A percentile compares a stretch with the other conserved stretches of the same genome.
Conservation (phyloP, 345 rosid species). For the Linum usitatissimum region DNA sequence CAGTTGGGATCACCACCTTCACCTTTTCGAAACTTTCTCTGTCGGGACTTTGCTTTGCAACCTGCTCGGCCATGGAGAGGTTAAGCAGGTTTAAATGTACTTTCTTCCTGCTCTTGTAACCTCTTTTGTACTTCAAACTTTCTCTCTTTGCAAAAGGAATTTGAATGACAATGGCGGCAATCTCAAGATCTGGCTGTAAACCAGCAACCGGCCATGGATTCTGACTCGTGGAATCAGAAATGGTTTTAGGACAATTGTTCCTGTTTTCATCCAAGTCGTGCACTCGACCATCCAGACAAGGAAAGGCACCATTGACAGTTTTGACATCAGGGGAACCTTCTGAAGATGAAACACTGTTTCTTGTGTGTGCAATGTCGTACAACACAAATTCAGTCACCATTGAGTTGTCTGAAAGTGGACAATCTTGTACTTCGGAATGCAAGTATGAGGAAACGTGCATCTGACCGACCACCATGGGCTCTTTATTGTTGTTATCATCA, state of each 20-base stretch:
- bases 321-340: constrained; percentile 27
- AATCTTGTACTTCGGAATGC: constrained; percentile 40
- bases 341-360: constrained; percentile 20
- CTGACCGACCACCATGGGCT: constrained; percentile 57
- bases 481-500: constrained; percentile 35
- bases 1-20: constrained; percentile 64
- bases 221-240: constrained; percentile 26
- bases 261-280: constrained; percentile 25
- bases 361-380: constrained; percentile 50
- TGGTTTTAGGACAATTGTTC: constrained; percentile 19
- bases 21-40: constrained; percentile 25
- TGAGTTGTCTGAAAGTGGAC: constrained; percentile 34
- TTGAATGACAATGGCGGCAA: constrained; percentile 57
- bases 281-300: constrained; percentile 24
- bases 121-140: constrained; percentile 46
- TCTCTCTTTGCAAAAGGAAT: constrained; percentile 66
- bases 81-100: constrained; percentile 27
- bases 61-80: constrained; percentile 30
- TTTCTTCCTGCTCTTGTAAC: constrained; percentile 21
- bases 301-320: constrained; percentile 20
- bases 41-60: constrained; percentile 17
- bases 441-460: constrained; percentile 75
- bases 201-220: constrained; percentile 30
- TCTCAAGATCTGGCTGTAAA: constrained; percentile 57
- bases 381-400: constrained; percentile 70